Evolutionary conservation across 2,329 filamentous ascomycete species (phyloP).

Genomic region (Trichoderma harzianum): DNA sequence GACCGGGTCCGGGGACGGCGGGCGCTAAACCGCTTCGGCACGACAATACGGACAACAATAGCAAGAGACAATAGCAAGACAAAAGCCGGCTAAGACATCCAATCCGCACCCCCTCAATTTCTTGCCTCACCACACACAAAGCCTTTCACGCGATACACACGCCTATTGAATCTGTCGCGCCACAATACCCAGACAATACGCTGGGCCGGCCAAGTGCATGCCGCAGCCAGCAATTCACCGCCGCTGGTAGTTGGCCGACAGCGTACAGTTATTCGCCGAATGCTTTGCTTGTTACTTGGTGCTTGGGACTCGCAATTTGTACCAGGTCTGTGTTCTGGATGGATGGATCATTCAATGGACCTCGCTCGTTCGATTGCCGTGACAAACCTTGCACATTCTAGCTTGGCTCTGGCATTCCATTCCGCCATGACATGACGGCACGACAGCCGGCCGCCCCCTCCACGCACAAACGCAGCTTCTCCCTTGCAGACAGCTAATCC

Average conservation of each 20-base stretch:
- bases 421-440: background rate
- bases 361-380: background rate
- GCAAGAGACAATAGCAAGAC: slow-evolving; percentile 33
- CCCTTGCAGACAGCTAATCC: background rate
- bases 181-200: slow-evolving; percentile 17
- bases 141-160: background rate
- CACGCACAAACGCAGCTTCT: background rate
- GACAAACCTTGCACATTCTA: background rate
- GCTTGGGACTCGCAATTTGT: background rate
- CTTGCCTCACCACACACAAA: background rate
- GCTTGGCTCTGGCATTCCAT: background rate
- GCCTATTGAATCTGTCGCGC: background rate
- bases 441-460: background rate
- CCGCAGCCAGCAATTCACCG: background rate
- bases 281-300: background rate
- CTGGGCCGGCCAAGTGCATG: background rate
- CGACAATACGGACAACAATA: slow-evolving; percentile 35
- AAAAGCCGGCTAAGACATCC: slow-evolving; percentile 6
- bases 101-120: background rate
- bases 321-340: background rate
- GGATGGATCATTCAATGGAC: background rate
- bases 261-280: background rate
- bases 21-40: slow-evolving; percentile 29
- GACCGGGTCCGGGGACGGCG: slow-evolving; percentile 23
- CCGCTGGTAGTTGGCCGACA: background rate